Percentiles rank a stretch among this genome's conserved stretches.
phyloP scores from a whole-genome alignment of 345 rosid species.

The Bretschneidera sinensis region DNA sequence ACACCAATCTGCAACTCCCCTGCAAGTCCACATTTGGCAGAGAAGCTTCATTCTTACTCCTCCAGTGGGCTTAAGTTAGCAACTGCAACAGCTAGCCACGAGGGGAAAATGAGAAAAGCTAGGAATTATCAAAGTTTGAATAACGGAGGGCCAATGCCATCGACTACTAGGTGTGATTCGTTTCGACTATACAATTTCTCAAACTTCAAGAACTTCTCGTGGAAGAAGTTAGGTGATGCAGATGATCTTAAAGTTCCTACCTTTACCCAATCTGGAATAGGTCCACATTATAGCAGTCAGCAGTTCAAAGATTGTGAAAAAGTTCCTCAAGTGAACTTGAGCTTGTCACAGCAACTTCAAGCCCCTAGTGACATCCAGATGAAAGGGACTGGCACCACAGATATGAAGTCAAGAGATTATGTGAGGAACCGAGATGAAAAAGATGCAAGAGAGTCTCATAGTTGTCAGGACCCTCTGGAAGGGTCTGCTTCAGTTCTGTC shows the following conservation, averaged over 20 bases:
- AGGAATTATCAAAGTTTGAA: constrained; percentile 22
- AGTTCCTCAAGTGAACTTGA: constrained; percentile 22
- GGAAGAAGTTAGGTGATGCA: constrained; percentile 28
- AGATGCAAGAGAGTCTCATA: constrained; percentile 16
- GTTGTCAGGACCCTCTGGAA: constrained; percentile 18
- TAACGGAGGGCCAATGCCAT: constrained; percentile 22
- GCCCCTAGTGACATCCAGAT: constrained; percentile 21
- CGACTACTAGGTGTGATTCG: constrained; percentile 27
- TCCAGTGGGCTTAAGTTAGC: constrained; percentile 20
- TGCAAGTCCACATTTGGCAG: constrained; percentile 35
- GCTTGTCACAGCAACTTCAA: constrained; percentile 37
- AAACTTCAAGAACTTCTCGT: constrained; percentile 26
- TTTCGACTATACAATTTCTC: constrained; percentile 29
- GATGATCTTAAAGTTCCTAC: constrained; percentile 33
- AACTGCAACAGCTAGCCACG: constrained; percentile 10
- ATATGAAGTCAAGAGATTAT: constrained; percentile 18
- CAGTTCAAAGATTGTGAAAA: constrained; percentile 13
- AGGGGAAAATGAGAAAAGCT: constrained; percentile 15
- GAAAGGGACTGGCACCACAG: constrained; percentile 16
- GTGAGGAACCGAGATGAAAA: constrained; percentile 20
- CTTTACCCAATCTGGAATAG: constrained; percentile 20
- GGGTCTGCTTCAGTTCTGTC: constrained; percentile 19
- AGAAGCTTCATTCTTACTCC: constrained; percentile 31
- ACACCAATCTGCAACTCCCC: constrained; percentile 28
- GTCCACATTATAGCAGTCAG: constrained; percentile 15